These are phyloP conservation scores for Kurtzmaniella quercitrusa DNA, from an alignment of 1,139 yeast genomes.

Conservation along the genomic window DNA sequence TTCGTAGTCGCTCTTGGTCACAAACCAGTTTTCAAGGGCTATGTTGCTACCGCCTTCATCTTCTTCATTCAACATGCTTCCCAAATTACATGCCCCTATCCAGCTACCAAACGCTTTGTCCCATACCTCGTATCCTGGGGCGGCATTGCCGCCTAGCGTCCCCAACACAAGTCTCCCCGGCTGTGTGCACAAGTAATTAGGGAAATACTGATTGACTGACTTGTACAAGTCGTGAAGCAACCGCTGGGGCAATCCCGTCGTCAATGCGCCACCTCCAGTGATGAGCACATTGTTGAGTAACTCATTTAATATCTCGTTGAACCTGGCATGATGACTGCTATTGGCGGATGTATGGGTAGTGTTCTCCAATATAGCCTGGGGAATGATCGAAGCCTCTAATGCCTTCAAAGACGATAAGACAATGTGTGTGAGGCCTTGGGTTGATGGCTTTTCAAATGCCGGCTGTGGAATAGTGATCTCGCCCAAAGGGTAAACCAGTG, in stretches of 20 bases:
- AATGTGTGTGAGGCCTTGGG: constrained; percentile 41
- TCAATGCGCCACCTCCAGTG: constrained; percentile 61
- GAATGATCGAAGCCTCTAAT: constrained; percentile 28
- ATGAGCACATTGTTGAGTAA: constrained; percentile 57
- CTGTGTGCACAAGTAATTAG: constrained; percentile 38
- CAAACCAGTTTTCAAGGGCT: constrained; percentile 50
- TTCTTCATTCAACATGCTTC: constrained; percentile 44
- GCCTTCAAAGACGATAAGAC: constrained; percentile 35
- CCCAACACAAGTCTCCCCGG: constrained; percentile 15
- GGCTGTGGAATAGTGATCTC: constrained; percentile 33
- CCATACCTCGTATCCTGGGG: constrained; percentile 26
- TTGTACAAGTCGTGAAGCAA: constrained; percentile 55
- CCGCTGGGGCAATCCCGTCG: constrained; percentile 60
- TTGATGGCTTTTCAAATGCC: constrained; percentile 32
- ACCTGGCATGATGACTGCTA: constrained; percentile 28
- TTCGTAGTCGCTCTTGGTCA: constrained; percentile 53
- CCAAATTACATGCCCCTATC: constrained; percentile 65
- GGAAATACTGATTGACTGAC: constrained; percentile 41
- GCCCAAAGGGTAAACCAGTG: constrained; percentile 35
- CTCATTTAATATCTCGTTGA: constrained; percentile 38
- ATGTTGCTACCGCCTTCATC: constrained; percentile 39
- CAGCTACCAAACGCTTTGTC: constrained; percentile 59
- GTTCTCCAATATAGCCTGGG: constrained; percentile 10
- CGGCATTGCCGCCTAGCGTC: constrained; percentile 16
- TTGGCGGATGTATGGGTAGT: constrained; percentile 14